These are phyloP conservation scores for Cyclostephanos tholiformis DNA, from an alignment of 108 stramenopile species.

Conservation along the genomic window DNA sequence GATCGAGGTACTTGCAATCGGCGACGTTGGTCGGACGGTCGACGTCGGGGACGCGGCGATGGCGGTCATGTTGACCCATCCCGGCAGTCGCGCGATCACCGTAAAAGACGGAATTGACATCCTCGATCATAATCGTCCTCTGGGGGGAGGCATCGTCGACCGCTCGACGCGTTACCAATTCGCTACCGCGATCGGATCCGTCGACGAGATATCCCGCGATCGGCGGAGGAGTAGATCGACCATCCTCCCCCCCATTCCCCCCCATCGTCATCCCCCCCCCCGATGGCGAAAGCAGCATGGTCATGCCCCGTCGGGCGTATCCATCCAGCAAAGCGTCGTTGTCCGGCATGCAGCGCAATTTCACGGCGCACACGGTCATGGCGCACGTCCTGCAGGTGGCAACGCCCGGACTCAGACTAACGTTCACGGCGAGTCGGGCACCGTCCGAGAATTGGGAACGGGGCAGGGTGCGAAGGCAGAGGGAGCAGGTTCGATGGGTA, in stretches of 20 bases:
- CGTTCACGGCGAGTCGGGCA: constrained; percentile 21
- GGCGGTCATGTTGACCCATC: not conserved
- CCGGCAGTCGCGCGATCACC: not conserved
- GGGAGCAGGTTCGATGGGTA: constrained; percentile 32
- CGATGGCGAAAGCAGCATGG: not conserved
- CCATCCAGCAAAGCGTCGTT: constrained; percentile 15
- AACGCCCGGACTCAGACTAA: not conserved
- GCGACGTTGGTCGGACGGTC: constrained; percentile 42
- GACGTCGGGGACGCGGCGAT: constrained; percentile 11
- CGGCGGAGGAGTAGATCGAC: not conserved
- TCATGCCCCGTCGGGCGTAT: constrained; percentile 10
- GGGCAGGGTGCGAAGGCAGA: constrained; percentile 43
- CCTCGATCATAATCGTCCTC: not conserved
- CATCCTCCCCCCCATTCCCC: not conserved
- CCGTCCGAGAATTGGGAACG: constrained; percentile 38
- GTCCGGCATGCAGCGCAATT: constrained; percentile 9
- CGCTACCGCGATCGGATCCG: not conserved
- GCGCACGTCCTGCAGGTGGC: constrained; percentile 46
- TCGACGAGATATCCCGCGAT: not conserved
- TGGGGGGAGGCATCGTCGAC: too few relatives aligned
- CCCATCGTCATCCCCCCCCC: too few relatives aligned
- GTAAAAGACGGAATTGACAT: not conserved
- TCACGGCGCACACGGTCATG: constrained; percentile 44
- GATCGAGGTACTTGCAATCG: constrained; percentile 49
- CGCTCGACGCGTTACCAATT: not conserved